Evolutionary conservation across 1,284 basidiomycete genomes (phyloP), one percentile per base, ranked within the genome.

Genomic region (Microbotryomycetes sp.): DNA sequence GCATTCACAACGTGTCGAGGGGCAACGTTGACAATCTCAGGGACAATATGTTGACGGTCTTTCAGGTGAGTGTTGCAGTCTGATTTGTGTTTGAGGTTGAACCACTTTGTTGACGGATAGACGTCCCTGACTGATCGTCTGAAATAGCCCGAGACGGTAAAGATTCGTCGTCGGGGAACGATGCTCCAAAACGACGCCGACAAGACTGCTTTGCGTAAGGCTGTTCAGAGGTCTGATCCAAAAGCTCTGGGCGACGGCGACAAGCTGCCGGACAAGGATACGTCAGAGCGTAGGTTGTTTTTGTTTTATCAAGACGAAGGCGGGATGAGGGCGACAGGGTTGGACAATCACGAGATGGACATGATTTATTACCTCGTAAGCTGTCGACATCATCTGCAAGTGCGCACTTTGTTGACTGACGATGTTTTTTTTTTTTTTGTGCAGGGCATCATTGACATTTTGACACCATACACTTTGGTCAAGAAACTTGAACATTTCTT

Each of bases 221-320:
- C 88, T 2, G 87, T 96, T 76, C 85, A 88, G 16, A 80, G 84
- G 45, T 88, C 88, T 2, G 90, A 93, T 72, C 86, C 87, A 0
- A 85, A 91, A 72, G 81, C 82, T 4, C 79, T 92, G 30, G 83
- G 82, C 3, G 79, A 78, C 18, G 79, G 80, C 21, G 79, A 85
- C 52, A 81, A 85, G 66, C 78, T 93, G 15, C 89, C 89, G 0
- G 76, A 78, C 29, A 81, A 81, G 52, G 82, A 85, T 63, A 82
- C 82, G 78, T 61, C 79, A 0, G 91, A 96, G 71, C 82, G 89
- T 26, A 82, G 85, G 52, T 83, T 91, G 66, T 92, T 94, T 74
- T 75, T 96, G 41, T 98, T 97, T 77, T 97, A 97, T 74, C 90
- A 94, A 73, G 92, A 98, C 73, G 96, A 98, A 72, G 93, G 93